Evolutionary conservation across 257 asterid species (phyloP).

Genomic region (Ilex aquifolium): DNA sequence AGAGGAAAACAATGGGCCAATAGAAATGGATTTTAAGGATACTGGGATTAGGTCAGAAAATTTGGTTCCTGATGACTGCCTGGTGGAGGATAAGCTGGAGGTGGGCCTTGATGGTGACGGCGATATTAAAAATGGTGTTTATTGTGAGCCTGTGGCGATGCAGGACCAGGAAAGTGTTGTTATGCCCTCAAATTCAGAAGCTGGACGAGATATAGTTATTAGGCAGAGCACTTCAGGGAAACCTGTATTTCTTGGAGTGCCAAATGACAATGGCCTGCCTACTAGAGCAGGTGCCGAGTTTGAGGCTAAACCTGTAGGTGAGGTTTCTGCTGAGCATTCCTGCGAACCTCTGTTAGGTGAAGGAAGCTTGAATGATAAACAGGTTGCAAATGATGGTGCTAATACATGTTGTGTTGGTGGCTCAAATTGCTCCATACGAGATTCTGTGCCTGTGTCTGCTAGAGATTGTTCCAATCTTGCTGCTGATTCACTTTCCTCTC

Average conservation of each 20-base stretch:
- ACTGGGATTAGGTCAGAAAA: constrained; percentile 19
- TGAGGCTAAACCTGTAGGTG: constrained; percentile 21
- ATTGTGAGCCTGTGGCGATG: constrained; percentile 16
- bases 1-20: constrained; percentile 24
- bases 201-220: not conserved
- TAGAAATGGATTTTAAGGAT: constrained; percentile 28
- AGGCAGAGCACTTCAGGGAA: not conserved
- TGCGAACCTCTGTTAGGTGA: constrained; percentile 17
- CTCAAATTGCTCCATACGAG: constrained; percentile 17
- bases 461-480: constrained; percentile 23
- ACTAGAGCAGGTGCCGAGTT: constrained; percentile 17
- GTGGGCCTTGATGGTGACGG: constrained; percentile 26
- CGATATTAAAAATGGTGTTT: constrained; percentile 24
- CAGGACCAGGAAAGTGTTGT: constrained; percentile 16
- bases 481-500: constrained; percentile 16
- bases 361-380: constrained; percentile 15
- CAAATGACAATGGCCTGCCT: constrained; percentile 18
- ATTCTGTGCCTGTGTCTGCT: constrained; percentile 15
- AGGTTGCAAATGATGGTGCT: constrained; percentile 20
- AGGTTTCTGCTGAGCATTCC: constrained; percentile 24
- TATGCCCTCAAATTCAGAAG: constrained; percentile 21
- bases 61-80: constrained; percentile 15
- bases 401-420: constrained; percentile 21
- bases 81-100: constrained; percentile 31
- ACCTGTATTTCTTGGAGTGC: constrained; percentile 7